phyloP scores from a whole-genome alignment of 2,329 filamentous ascomycete species.

The Lachnellula subtilissima region DNA sequence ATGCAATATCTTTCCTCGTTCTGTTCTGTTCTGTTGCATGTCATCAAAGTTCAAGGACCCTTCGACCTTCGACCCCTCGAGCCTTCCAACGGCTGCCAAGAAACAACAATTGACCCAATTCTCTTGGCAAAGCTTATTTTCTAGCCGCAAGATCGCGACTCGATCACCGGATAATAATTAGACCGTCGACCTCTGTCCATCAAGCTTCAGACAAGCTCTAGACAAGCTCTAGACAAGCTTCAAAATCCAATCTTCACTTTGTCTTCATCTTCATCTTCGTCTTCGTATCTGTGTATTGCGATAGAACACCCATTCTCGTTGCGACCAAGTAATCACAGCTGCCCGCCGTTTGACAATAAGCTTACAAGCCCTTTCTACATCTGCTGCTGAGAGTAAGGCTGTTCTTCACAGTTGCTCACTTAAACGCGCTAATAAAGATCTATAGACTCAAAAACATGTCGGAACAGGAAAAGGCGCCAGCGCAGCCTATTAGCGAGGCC shows the following conservation, averaged over 20 bases:
- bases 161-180: not conserved
- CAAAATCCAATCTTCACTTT: too few relatives aligned
- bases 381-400: not conserved
- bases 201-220: not conserved
- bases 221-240: too few relatives aligned
- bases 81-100: too few relatives aligned
- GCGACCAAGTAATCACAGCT: not conserved
- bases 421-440: not conserved
- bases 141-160: not conserved
- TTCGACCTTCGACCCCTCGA: too few relatives aligned
- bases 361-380: too few relatives aligned
- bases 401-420: not conserved
- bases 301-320: not conserved
- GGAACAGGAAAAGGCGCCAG: constrained; percentile 12
- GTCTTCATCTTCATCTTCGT: too few relatives aligned
- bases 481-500: not conserved
- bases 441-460: constrained; percentile 7
- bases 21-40: too few relatives aligned
- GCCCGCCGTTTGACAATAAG: not conserved
- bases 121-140: not conserved
- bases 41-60: too few relatives aligned
- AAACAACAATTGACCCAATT: not conserved
- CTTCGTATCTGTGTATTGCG: too few relatives aligned
- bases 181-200: not conserved
- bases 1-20: too few relatives aligned